phyloP scores from a whole-genome alignment of 2,329 filamentous ascomycete genomes.

The Fusarium neocosmosporiellum region DNA sequence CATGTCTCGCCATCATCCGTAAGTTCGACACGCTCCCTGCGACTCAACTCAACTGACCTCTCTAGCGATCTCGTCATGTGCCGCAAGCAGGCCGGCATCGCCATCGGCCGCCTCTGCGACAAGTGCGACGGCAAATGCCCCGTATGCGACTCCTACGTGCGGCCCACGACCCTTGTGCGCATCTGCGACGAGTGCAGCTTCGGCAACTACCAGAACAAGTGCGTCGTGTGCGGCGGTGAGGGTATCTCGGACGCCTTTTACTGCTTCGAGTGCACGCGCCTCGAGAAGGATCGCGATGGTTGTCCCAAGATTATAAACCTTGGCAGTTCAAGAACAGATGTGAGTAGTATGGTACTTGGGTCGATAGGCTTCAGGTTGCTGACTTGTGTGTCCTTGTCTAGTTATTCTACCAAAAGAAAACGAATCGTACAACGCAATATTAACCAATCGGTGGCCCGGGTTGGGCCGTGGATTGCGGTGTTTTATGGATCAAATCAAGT shows the following conservation, averaged over 20 bases:
- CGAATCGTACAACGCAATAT: conserved; percentile 68
- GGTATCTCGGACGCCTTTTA: conserved; percentile 99
- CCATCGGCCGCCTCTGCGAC: conserved; percentile 98
- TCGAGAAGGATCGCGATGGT: conserved; percentile 97
- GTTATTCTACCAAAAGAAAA: conserved; percentile 76
- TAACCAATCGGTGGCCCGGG: conserved; percentile 63
- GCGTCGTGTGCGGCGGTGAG: conserved; percentile 97
- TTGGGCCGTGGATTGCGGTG: conserved; percentile 51
- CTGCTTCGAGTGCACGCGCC: conserved; percentile 96
- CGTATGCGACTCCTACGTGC: conserved; percentile 98
- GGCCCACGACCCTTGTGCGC: conserved; percentile 94
- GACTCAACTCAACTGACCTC: conserved; percentile 41
- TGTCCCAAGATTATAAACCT: conserved; percentile 99
- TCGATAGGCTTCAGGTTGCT: neutral
- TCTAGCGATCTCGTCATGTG: conserved; percentile 96
- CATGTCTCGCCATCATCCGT: conserved; percentile 97
- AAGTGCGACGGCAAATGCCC: conserved; percentile 99
- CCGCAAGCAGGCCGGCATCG: conserved; percentile 97
- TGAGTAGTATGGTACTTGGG: conserved; percentile 56
- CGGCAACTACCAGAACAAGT: conserved; percentile 99
- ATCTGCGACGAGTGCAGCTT: conserved; percentile 99
- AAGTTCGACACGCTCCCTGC: conserved; percentile 51
- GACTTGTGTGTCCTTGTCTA: conserved; percentile 40
- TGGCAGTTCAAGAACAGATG: conserved; percentile 93
- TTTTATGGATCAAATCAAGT: conserved; percentile 18